Base-by-base conservation (phyloP, 768 basidiomycete genomes). In the Phlebiopsis flavidoalba region DNA sequence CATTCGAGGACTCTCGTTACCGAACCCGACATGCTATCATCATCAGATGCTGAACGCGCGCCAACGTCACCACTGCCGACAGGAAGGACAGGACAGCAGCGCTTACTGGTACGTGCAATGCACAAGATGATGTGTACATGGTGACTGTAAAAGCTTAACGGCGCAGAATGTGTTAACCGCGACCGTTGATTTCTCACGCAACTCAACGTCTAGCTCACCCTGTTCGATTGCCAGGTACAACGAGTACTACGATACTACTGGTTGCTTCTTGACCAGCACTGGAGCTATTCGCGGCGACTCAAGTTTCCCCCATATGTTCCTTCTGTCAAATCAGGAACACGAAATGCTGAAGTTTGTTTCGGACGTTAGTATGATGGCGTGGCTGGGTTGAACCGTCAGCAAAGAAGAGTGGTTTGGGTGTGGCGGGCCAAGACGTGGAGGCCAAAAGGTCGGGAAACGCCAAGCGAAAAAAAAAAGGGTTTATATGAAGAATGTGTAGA, bases 351-450 rank as follows among this genome's bases (percentile, higher is more conserved):
- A 91, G 0, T 93, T 95, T 69, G 92, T 97, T n/a, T 26, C 78
- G 95, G 60, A n/a, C n/a, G n/a, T n/a, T n/a, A 95, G 92, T 78
- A 89, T 98, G 91, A 96, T 97, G 84, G 97, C 98, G 71, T 98
- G 95, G 94, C 85, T 99, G 63, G 97, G 97, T 10, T 96, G 97
- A 0, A 94, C 92, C 14, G 87, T 97, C 57, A 92, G 88, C 66
- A 93, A 93, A 69, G 93, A 95, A 67, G 94, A 96, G n/a, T n/a
- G n/a, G n/a, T 63, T 89, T 92, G 1, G 89, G 92, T 2, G 92
- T 91, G 70, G 89, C 91, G 33, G 85, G 82, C 7, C 61, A 62
- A 33, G 79, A 79, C n/a, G n/a, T 26, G 59, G 60, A 8, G 50
- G 56, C 4, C n/a, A n/a, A 65, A 65, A 21, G 78, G 81, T 35